A percentile compares a stretch with the other conserved stretches of the same genome.
Conservation (phyloP, 208 protist species). For the Angomonas deanei region DNA sequence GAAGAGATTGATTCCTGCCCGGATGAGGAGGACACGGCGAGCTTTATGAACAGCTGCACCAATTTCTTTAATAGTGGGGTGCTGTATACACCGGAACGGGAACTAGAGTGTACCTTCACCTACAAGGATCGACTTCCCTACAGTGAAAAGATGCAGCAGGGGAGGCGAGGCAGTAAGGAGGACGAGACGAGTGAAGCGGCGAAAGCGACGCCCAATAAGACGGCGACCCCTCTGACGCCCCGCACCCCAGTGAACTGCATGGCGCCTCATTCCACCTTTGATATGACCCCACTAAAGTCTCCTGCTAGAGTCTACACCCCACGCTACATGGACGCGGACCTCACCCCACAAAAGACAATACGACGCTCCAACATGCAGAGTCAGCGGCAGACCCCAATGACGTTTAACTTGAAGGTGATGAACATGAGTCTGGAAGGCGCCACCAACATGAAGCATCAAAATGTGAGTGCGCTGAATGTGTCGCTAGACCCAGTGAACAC, state of each 20-base stretch:
- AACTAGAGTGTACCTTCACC: background rate
- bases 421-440: slow-evolving; percentile 15
- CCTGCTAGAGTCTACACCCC: slow-evolving; percentile 13
- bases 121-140: background rate
- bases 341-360: slow-evolving; percentile 46
- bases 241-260: background rate
- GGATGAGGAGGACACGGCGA: background rate
- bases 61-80: background rate
- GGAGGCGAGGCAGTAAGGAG: too few relatives aligned
- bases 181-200: too few relatives aligned
- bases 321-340: slow-evolving; percentile 15
- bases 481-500: background rate
- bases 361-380: slow-evolving; percentile 14
- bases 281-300: background rate
- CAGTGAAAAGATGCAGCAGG: too few relatives aligned
- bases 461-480: background rate
- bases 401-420: slow-evolving; percentile 4
- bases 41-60: background rate
- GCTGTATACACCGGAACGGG: background rate
- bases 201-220: too few relatives aligned
- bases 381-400: slow-evolving; percentile 2
- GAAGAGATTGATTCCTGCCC: background rate
- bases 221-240: too few relatives aligned
- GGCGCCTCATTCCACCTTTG: background rate
- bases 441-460: background rate